A percentile compares a stretch with the other conserved stretches of the same genome.
phyloP scores from a whole-genome alignment of 495 filamentous ascomycete species.

The Penicillium canescens region DNA sequence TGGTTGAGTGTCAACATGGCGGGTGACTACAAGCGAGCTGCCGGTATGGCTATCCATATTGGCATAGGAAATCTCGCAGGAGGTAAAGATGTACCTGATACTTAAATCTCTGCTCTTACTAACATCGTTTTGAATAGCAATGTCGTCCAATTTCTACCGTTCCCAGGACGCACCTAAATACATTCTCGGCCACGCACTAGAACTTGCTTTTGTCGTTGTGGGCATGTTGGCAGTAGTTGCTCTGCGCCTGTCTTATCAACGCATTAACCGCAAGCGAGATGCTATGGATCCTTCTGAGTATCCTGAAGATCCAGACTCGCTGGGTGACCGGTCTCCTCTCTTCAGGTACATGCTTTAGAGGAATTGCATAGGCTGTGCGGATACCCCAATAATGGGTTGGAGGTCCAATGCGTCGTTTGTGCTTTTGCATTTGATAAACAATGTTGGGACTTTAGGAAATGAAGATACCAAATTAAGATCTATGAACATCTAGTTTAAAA shows the following conservation, averaged over 20 bases:
- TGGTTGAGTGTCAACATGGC: conserved; percentile 75
- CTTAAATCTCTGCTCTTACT: neutral
- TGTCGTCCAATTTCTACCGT: conserved; percentile 79
- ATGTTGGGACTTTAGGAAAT: too few species aligned
- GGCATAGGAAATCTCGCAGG: conserved; percentile 73
- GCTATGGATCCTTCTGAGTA: conserved; percentile 47
- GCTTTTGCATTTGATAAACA: too few species aligned
- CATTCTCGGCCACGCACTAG: conserved; percentile 66
- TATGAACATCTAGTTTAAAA: too few species aligned
- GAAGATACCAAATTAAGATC: too few species aligned
- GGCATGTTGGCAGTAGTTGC: conserved; percentile 60
- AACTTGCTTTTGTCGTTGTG: conserved; percentile 63
- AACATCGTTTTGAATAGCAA: conserved; percentile 40
- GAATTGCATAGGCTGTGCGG: neutral
- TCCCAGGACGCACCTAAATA: conserved; percentile 62
- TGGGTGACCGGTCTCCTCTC: conserved; percentile 64
- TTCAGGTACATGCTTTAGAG: conserved; percentile 59
- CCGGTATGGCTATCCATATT: conserved; percentile 76
- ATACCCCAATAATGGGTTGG: too few species aligned
- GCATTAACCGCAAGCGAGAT: conserved; percentile 62
- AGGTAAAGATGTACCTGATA: conserved; percentile 18
- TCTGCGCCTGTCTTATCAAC: conserved; percentile 55
- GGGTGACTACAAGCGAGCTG: conserved; percentile 68
- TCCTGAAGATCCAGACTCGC: conserved; percentile 53
- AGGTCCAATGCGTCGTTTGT: too few species aligned